Conservation (phyloP, 768 basidiomycete genomes). For the Lentinula sp. region DNA sequence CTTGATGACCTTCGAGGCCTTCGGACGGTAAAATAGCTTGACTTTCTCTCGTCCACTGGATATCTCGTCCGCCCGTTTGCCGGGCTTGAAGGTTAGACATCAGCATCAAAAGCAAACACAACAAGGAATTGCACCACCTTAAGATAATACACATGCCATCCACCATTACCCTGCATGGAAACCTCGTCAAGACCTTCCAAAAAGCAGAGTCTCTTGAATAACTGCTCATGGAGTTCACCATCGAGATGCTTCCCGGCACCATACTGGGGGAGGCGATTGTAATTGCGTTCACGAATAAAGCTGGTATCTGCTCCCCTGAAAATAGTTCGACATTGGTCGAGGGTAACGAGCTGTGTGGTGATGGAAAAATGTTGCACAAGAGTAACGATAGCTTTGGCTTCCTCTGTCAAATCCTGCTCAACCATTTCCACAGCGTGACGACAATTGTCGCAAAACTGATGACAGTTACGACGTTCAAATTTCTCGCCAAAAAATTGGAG, state of each 20-base stretch:
- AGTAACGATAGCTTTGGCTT: slow-evolving; percentile 49
- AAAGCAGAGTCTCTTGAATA: slow-evolving; percentile 52
- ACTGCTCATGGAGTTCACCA: slow-evolving; percentile 54
- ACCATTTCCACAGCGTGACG: slow-evolving; percentile 37
- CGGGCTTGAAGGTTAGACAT: neutral
- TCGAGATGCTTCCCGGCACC: slow-evolving; percentile 49
- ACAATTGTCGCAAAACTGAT: slow-evolving; percentile 82
- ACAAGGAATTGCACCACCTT: slow-evolving; percentile 28
- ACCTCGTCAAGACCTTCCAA: slow-evolving; percentile 43
- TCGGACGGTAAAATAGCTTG: neutral
- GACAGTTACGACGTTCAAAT: slow-evolving; percentile 65
- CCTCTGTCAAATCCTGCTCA: slow-evolving; percentile 53
- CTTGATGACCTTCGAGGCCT: neutral
- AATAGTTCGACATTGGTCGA: slow-evolving; percentile 51
- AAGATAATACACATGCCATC: slow-evolving; percentile 48
- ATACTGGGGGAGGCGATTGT: slow-evolving; percentile 40
- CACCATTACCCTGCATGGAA: slow-evolving; percentile 35
- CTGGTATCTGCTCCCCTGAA: slow-evolving; percentile 58
- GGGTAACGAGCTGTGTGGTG: slow-evolving; percentile 49
- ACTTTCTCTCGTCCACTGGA: neutral
- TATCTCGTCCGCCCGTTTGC: neutral
- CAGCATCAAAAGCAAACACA: neutral
- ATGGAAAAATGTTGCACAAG: slow-evolving; percentile 44
- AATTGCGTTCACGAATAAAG: slow-evolving; percentile 39
- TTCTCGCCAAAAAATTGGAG: slow-evolving; percentile 84